Evolutionary conservation across 768 basidiomycete genomes (phyloP).

Genomic region (Psilocybe azurescens): DNA sequence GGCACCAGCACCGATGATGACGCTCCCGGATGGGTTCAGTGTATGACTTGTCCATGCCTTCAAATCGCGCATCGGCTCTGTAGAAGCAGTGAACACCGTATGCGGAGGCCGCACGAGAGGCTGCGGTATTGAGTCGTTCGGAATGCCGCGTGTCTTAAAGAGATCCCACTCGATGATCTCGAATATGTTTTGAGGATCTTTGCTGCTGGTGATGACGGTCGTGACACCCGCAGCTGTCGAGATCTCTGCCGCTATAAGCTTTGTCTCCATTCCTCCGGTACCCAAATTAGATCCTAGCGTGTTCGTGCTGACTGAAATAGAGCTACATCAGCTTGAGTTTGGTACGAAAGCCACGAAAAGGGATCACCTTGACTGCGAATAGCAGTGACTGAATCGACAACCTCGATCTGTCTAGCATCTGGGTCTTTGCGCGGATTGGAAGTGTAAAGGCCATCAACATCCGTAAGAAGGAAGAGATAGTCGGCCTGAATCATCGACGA

Average conservation of each 20-base stretch:
- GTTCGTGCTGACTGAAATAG: constrained; percentile 78
- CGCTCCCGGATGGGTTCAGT: constrained; percentile 83
- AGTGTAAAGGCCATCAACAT: constrained; percentile 95
- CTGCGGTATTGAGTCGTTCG: constrained; percentile 8
- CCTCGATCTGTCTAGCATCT: constrained; percentile 75
- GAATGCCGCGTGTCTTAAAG: constrained; percentile 39
- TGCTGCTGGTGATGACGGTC: constrained; percentile 89
- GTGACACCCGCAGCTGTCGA: constrained; percentile 95
- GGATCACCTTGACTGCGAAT: constrained; percentile 80
- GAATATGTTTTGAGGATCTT: constrained; percentile 74
- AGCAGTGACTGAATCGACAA: constrained; percentile 81
- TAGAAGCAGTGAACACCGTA: constrained; percentile 83
- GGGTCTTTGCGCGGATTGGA: constrained; percentile 94
- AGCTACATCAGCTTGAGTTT: constrained; percentile 1
- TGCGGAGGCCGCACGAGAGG: constrained; percentile 66
- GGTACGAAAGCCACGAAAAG: background rate
- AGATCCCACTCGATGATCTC: constrained; percentile 82
- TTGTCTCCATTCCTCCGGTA: constrained; percentile 99
- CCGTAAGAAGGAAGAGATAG: constrained; percentile 95
- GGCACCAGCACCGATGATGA: constrained; percentile 90
- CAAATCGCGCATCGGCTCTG: constrained; percentile 77
- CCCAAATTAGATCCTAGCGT: constrained; percentile 94
- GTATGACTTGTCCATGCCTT: constrained; percentile 99
- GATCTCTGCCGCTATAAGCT: constrained; percentile 97
- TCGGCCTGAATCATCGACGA: constrained; percentile 98